phyloP scores from a whole-genome alignment of 805 yeast species.

The Monosporozyma solicola region DNA sequence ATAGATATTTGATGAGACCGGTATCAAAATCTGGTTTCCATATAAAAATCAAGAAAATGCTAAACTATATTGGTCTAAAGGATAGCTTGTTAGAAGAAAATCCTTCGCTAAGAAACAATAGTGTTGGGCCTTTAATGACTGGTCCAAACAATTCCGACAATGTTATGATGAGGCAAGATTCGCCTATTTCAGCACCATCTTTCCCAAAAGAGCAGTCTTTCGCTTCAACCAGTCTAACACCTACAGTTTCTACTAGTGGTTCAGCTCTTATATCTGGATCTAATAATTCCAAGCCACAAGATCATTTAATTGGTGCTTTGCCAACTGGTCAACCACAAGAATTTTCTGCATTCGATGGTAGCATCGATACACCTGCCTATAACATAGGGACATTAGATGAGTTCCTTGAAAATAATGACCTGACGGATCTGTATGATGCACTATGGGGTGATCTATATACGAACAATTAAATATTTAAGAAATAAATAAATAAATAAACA shows the following conservation, averaged over 20 bases:
- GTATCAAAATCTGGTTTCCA: slow-evolving; percentile 24
- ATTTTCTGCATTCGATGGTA: not conserved
- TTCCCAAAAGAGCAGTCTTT: not conserved
- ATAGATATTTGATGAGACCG: slow-evolving; percentile 17
- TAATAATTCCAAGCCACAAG: not conserved
- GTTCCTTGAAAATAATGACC: slow-evolving; percentile 23
- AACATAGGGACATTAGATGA: slow-evolving; percentile 29
- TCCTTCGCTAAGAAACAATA: not conserved
- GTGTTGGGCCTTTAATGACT: not conserved
- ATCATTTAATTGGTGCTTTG: not conserved
- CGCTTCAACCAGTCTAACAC: not conserved
- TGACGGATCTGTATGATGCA: slow-evolving; percentile 21
- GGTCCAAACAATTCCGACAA: not conserved
- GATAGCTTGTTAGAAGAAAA: not conserved
- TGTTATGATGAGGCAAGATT: not conserved
- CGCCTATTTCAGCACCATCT: not conserved
- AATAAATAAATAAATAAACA: not conserved
- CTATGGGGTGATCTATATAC: slow-evolving; percentile 25
- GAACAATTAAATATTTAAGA: slow-evolving; percentile 1
- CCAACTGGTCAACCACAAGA: not conserved
- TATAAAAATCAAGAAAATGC: slow-evolving; percentile 11
- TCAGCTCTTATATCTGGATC: not conserved
- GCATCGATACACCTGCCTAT: slow-evolving; percentile 6
- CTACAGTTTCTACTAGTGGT: not conserved
- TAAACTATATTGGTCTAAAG: slow-evolving; percentile 1